Percentiles rank a stretch among this genome's conserved stretches.
Evolutionary conservation across 1,284 basidiomycete genomes (phyloP).

Genomic region (Ustilago shanxiensis): DNA sequence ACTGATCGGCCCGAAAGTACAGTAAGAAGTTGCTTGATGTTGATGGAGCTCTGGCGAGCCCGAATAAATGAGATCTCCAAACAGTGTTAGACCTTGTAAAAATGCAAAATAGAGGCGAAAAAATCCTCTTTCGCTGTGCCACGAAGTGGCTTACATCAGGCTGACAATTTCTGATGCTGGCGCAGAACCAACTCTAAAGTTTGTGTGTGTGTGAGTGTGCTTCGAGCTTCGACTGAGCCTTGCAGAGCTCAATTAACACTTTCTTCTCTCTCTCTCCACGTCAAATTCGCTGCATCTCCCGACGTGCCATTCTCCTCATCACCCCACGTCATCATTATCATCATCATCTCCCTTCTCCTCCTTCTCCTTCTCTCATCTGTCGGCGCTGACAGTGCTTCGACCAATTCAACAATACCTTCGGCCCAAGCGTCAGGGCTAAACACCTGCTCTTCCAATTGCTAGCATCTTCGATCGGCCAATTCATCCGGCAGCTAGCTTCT

Average conservation of each 20-base stretch:
- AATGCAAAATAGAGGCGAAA: background rate
- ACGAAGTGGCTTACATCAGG: slow-evolving; percentile 11
- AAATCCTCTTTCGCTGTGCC: background rate
- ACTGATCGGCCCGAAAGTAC: too few relatives aligned
- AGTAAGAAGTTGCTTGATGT: too few relatives aligned
- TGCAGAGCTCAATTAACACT: slow-evolving; percentile 12
- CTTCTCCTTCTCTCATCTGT: background rate
- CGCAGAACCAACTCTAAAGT: slow-evolving; percentile 11
- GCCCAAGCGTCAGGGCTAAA: background rate
- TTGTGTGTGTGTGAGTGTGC: too few relatives aligned
- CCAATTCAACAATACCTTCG: background rate
- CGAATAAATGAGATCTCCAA: background rate
- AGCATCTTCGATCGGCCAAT: too few relatives aligned
- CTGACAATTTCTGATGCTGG: slow-evolving; percentile 6
- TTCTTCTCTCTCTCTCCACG: slow-evolving; percentile 12
- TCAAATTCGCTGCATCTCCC: background rate
- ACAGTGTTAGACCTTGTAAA: background rate
- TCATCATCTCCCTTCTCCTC: too few relatives aligned
- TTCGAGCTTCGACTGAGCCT: slow-evolving; percentile 10
- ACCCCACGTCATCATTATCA: too few relatives aligned
- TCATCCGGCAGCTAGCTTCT: background rate
- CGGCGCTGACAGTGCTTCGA: background rate
- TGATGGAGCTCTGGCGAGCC: too few relatives aligned
- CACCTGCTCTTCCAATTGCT: background rate
- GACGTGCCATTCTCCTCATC: slow-evolving; percentile 9